Evolutionary conservation across 495 filamentous ascomycete genomes (phyloP).

Genomic region (Penicillium salamii): DNA sequence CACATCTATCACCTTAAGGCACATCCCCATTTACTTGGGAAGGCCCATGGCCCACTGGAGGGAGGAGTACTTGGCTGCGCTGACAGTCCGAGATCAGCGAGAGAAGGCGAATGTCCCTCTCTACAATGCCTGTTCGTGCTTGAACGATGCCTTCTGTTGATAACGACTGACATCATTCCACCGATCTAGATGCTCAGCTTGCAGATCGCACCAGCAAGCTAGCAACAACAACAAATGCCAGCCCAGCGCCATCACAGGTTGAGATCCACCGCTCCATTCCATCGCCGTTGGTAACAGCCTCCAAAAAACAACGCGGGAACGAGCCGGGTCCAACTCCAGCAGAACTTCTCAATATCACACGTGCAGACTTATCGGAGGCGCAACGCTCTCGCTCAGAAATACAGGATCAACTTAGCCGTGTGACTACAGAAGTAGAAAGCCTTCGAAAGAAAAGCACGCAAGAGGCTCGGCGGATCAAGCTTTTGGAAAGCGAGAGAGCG

Average conservation of each 20-base stretch:
- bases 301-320: constrained; percentile 23
- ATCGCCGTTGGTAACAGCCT: constrained; percentile 13
- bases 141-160: background rate
- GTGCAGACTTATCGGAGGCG: constrained; percentile 68
- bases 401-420: constrained; percentile 55
- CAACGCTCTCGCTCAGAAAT: constrained; percentile 66
- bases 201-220: constrained; percentile 65
- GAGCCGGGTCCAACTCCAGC: constrained; percentile 21
- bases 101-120: constrained; percentile 56
- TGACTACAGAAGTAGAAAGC: constrained; percentile 59
- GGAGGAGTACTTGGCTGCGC: constrained; percentile 53
- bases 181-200: constrained; percentile 59
- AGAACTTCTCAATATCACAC: constrained; percentile 47
- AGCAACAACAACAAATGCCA: constrained; percentile 22
- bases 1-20: constrained; percentile 15
- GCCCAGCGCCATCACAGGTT: constrained; percentile 3
- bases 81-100: constrained; percentile 53
- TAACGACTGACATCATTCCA: constrained; percentile 22
- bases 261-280: constrained; percentile 15
- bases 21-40: constrained; percentile 17
- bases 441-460: constrained; percentile 53
- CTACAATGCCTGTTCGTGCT: constrained; percentile 55
- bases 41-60: constrained; percentile 54
- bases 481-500: constrained; percentile 61
- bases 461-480: constrained; percentile 55